Conservation (phyloP, 345 rosid genomes). For the Balakata baccata region DNA sequence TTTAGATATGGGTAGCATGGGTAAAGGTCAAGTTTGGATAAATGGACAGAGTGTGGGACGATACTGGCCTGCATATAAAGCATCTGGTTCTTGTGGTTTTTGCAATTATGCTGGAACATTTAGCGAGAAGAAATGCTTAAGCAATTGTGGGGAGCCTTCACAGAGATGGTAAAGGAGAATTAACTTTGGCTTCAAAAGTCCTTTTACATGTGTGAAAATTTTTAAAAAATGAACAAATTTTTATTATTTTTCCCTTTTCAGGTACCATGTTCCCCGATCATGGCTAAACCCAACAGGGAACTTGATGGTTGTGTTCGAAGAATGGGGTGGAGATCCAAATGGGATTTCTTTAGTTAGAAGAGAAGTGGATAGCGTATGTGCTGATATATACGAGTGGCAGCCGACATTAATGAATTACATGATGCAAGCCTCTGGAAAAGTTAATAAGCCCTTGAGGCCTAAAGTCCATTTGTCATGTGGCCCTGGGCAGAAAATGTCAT, state of each 20-base stretch:
- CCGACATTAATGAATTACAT: constrained; percentile 77
- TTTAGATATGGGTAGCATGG: constrained; percentile 88
- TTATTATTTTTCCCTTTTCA: constrained; percentile 20
- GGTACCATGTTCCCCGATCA: constrained; percentile 89
- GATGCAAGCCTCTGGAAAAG: constrained; percentile 82
- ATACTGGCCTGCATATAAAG: constrained; percentile 90
- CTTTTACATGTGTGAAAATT: background rate
- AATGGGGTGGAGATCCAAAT: constrained; percentile 95
- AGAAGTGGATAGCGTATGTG: constrained; percentile 78
- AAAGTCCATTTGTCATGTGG: constrained; percentile 83
- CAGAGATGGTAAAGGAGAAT: constrained; percentile 67
- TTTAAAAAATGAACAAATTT: background rate
- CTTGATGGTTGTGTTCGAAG: constrained; percentile 90
- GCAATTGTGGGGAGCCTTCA: constrained; percentile 90
- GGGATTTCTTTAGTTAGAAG: constrained; percentile 83
- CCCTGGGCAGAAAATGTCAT: constrained; percentile 74
- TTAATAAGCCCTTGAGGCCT: constrained; percentile 74
- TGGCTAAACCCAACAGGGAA: constrained; percentile 91
- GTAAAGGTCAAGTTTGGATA: constrained; percentile 95
- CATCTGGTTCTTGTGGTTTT: constrained; percentile 58
- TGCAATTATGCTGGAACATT: constrained; percentile 76
- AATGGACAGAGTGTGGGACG: constrained; percentile 90
- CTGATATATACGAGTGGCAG: constrained; percentile 93
- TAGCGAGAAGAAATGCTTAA: constrained; percentile 68
- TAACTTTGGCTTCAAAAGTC: background rate